A percentile compares a stretch with the other conserved stretches of the same genome.
Evolutionary conservation across 2,329 filamentous ascomycete species (phyloP).

Genomic region (Macrophomina pseudophaseolina): DNA sequence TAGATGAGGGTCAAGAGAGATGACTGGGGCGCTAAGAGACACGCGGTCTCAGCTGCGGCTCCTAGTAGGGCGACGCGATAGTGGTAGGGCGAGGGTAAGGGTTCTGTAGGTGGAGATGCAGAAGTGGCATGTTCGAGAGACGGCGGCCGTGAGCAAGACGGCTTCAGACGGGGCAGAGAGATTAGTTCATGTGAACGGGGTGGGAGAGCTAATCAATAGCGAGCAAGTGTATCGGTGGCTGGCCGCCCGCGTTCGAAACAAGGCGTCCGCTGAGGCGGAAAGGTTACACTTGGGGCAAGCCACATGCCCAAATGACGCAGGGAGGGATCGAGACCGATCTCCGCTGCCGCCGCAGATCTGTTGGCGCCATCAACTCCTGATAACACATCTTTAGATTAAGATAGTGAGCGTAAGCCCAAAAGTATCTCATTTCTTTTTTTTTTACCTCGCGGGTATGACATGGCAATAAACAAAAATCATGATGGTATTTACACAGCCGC

Average conservation of each 20-base stretch:
- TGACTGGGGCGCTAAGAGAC: too few relatives aligned
- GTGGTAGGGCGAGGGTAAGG: not conserved
- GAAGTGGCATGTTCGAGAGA: not conserved
- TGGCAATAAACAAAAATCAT: not conserved
- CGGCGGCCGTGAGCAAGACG: not conserved
- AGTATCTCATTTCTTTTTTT: constrained; percentile 7
- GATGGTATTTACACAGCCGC: constrained; percentile 11
- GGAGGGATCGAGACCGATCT: constrained; percentile 13
- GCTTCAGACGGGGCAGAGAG: not conserved
- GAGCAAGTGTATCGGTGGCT: not conserved
- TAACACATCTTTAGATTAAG: too few relatives aligned
- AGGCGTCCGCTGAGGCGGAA: constrained; percentile 4
- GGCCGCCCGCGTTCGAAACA: not conserved
- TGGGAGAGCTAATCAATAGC: not conserved
- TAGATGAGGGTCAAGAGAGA: too few relatives aligned
- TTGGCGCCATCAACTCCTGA: not conserved
- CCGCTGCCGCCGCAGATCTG: not conserved
- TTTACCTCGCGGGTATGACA: not conserved
- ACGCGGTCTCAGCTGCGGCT: not conserved
- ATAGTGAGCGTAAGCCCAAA: not conserved
- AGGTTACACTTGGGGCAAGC: constrained; percentile 15
- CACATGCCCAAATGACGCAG: constrained; percentile 11
- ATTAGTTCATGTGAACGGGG: constrained; percentile 1
- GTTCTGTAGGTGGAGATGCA: not conserved
- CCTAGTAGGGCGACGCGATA: not conserved